Base-by-base conservation (phyloP, 345 rosid genomes). In the Camelina laxa region DNA sequence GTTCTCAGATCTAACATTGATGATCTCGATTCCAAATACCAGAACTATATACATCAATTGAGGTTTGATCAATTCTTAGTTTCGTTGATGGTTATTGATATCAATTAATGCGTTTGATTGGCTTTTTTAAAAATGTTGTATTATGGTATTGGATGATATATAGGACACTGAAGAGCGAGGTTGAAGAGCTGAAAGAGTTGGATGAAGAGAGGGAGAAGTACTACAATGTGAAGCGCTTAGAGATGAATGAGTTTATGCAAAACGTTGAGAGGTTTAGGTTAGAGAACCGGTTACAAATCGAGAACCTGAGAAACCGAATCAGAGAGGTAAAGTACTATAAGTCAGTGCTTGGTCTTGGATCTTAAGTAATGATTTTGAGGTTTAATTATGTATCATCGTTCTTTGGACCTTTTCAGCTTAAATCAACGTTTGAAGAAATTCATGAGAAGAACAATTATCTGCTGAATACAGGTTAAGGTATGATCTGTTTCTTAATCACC, bases 81-180 rank as follows among this genome's bases (percentile, higher is more conserved):
- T 36, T 9, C 4, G 27, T 27, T 50, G 16, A 24, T 49, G 9
- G 14, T 56, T 47, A 16, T 4, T 62, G 27, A 15, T 60, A 20
- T 60, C 62, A 51, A 12, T 16, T 39, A 51, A 19, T 15, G 51
- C 36, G 51, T 41, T 24, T 19, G 11, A 19, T 68, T 19, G 72
- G 42, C 58, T 53, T 38, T 61, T 1, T 27, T 0, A n/a, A n/a
- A n/a, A n/a, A 7, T 30, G 39, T 2, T 59, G 24, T 8, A 2
- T 6, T 33, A 6, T 33, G 7, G 7, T 6, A 21, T 60, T 68
- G 68, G 38, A 35, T 9, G 8, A 27, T 27, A 27, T 27, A 57
- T 76, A 92, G 94, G 85, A 72, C 6, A 16, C 75, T 90, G 75
- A 90, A 80, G 75, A 64, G 76, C 50, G 91, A 84, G 71, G 66